These are phyloP conservation scores for Brassica incana DNA, from an alignment of 345 rosid species.

Conservation along the genomic window DNA sequence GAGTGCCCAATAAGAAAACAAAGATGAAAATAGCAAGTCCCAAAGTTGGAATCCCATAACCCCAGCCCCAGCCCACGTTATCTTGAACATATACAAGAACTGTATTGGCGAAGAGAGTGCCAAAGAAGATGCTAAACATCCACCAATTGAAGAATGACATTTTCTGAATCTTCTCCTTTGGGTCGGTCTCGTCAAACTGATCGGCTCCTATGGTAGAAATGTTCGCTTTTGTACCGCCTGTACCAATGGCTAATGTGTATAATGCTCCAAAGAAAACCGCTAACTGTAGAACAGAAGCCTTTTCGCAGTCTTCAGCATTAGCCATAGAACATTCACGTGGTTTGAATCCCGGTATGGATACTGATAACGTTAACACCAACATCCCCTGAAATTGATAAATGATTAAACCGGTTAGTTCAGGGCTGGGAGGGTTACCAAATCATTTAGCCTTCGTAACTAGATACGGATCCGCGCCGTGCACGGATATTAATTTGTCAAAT, in stretches of 20 bases:
- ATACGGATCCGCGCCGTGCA: too few relatives aligned
- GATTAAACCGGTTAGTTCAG: neutral
- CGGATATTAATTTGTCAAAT: too few relatives aligned
- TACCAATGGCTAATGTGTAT: slow-evolving; percentile 72
- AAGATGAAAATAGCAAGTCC: slow-evolving; percentile 60
- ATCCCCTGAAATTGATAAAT: slow-evolving; percentile 60
- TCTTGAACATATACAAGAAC: slow-evolving; percentile 85
- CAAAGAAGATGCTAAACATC: slow-evolving; percentile 90
- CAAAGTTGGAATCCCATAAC: slow-evolving; percentile 75
- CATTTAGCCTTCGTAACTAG: too few relatives aligned
- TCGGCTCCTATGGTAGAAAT: slow-evolving; percentile 93
- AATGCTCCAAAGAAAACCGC: slow-evolving; percentile 72
- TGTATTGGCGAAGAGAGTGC: slow-evolving; percentile 81
- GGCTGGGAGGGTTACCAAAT: too few relatives aligned
- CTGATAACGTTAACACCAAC: slow-evolving; percentile 66
- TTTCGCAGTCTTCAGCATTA: slow-evolving; percentile 45
- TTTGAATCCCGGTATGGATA: slow-evolving; percentile 60
- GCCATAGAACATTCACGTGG: slow-evolving; percentile 59
- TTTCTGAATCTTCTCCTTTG: slow-evolving; percentile 70
- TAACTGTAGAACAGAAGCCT: slow-evolving; percentile 60
- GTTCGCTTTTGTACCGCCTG: slow-evolving; percentile 95
- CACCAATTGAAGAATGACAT: slow-evolving; percentile 99
- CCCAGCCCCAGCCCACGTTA: slow-evolving; percentile 84
- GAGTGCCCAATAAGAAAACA: slow-evolving; percentile 72
- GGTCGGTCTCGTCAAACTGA: slow-evolving; percentile 83